Base-by-base conservation (phyloP, 2,329 filamentous ascomycete species). In the Dothideomycetes sp. region DNA sequence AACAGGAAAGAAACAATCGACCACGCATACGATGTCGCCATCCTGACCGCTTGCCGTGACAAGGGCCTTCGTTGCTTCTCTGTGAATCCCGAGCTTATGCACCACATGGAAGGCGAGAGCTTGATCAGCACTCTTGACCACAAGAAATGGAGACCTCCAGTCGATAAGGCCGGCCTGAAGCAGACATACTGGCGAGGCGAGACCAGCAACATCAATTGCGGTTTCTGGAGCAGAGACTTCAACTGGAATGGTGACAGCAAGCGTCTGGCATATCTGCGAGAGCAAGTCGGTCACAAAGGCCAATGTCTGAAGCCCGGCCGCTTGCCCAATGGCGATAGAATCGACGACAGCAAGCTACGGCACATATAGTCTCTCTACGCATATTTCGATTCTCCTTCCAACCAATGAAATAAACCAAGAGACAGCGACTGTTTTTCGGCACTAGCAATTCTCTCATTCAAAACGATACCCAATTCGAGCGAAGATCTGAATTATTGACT, bases 11-110 rank as follows among this genome's bases (percentile, higher is more conserved):
- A 47, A 47, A 54, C 45, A 20, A 56, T 55, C 24, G 54, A 49
- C 5, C 45, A 50, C 31, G 64, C 64, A 13, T 67, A 63, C 47
- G 63, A 66, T 41, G 62, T 65, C 7, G 53, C 56, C 1, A 48
- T 64, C 23, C 51, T 64, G 12, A 54, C 60, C 36, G 60, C 56
- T 13, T 66, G 63, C 45, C 51, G 61, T 5, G 58, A 64, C 41
- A 31, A 47, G 1, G 56, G 52, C 3, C 57, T 58, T 47, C 45
- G 47, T 24, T 65, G 63, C 46, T 63, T 51, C 46, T 60, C 52
- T n/a, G 54, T 59, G 6, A 55, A 52, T 18, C 62, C 62, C 2
- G 62, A 64, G 45, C 40, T 65, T 19, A 62, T 65, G 41, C 61
- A 64, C 44, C 63, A 64, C 43, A 47, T 53, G 19, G 49, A 54